A percentile compares a stretch with the other conserved stretches of the same genome.
These are phyloP conservation scores for Blumeria graminis DNA, from an alignment of 2,329 filamentous ascomycete genomes.

Conservation along the genomic window DNA sequence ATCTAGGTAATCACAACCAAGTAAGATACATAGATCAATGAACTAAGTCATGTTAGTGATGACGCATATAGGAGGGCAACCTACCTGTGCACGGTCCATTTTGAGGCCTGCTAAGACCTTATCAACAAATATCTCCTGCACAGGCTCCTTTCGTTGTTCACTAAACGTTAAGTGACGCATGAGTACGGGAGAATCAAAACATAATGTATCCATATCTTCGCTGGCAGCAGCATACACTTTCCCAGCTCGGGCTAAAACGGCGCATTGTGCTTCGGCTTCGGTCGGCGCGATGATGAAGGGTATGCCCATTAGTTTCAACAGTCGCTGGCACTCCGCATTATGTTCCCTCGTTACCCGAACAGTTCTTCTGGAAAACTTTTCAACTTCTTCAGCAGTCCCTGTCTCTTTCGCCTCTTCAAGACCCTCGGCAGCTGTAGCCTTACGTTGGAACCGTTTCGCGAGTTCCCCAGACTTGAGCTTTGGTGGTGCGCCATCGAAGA, in stretches of 20 bases:
- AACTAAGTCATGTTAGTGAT: slow-evolving; percentile 31
- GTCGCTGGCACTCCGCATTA: slow-evolving; percentile 76
- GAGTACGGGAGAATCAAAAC: slow-evolving; percentile 79
- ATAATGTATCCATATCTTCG: slow-evolving; percentile 97
- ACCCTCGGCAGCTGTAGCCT: slow-evolving; percentile 71
- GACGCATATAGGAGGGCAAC: slow-evolving; percentile 4
- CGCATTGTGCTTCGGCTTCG: slow-evolving; percentile 92
- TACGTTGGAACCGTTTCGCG: slow-evolving; percentile 86
- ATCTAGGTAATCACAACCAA: slow-evolving; percentile 94
- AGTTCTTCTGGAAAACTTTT: slow-evolving; percentile 86
- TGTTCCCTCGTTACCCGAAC: slow-evolving; percentile 92
- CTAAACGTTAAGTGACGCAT: slow-evolving; percentile 87
- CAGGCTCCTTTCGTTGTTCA: slow-evolving; percentile 91
- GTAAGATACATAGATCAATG: slow-evolving; percentile 88
- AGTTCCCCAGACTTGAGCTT: slow-evolving; percentile 96
- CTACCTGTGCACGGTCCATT: slow-evolving; percentile 70
- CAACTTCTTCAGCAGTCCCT: slow-evolving; percentile 87
- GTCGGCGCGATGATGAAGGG: slow-evolving; percentile 90
- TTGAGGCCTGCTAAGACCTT: slow-evolving; percentile 65
- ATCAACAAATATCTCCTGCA: slow-evolving; percentile 78
- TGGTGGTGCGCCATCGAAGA: slow-evolving; percentile 89
- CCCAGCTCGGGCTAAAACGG: slow-evolving; percentile 63
- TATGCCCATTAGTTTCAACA: slow-evolving; percentile 87
- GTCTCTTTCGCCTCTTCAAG: slow-evolving; percentile 94
- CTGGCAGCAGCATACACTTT: slow-evolving; percentile 94